Percentiles rank a stretch among this genome's conserved stretches.
Conservation (phyloP, 345 rosid genomes). For the Eucalyptus tenuipes region DNA sequence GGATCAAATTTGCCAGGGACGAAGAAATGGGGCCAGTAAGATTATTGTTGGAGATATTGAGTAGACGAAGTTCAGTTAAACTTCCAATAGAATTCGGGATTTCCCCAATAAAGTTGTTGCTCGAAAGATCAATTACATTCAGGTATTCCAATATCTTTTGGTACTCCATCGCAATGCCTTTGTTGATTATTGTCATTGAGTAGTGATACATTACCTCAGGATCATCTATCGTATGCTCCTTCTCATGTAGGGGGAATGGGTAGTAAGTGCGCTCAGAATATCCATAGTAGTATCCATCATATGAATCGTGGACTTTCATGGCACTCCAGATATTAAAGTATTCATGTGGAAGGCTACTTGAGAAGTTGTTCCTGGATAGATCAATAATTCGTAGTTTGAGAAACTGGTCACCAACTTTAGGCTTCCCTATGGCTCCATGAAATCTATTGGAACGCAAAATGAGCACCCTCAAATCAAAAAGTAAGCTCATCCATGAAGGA, state of each 20-base stretch:
- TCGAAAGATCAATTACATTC: neutral
- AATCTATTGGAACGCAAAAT: neutral
- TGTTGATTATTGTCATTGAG: neutral
- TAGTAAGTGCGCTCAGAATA: no score
- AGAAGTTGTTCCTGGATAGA: neutral
- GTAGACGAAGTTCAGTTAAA: neutral
- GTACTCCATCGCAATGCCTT: neutral
- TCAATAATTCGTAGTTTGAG: neutral
- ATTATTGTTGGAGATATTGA: neutral
- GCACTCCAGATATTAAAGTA: neutral
- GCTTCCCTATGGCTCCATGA: neutral
- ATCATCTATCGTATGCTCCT: no score
- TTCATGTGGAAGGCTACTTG: neutral
- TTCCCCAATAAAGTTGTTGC: neutral
- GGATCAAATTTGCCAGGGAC: neutral
- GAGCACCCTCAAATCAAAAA: neutral
- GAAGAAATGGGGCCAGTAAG: neutral
- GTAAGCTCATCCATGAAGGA: neutral
- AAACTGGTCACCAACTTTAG: neutral
- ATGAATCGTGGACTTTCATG: neutral
- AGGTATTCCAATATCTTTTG: neutral
- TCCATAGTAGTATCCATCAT: neutral
- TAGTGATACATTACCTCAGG: neutral
- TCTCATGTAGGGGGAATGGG: no score
- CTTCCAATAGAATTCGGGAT: neutral